Evolutionary conservation across 257 asterid genomes (phyloP).

Genomic region (Hygrophila difformis): DNA sequence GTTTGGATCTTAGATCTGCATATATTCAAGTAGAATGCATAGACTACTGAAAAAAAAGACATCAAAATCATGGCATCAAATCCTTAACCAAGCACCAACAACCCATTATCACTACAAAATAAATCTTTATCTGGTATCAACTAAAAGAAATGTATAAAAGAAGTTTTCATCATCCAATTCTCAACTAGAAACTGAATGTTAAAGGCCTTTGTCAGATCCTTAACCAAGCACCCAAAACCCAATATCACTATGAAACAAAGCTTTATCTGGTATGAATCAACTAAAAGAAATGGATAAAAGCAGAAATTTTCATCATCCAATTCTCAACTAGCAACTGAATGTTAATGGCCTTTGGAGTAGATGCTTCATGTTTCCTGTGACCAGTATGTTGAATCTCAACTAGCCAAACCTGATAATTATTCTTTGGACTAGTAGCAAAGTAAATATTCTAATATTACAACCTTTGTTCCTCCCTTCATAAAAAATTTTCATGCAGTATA

Average conservation of each 20-base stretch:
- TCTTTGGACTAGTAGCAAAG: too few species aligned
- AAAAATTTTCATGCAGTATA: too few species aligned
- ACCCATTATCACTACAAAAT: neutral
- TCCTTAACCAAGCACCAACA: neutral
- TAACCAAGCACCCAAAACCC: too few species aligned
- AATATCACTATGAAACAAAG: too few species aligned
- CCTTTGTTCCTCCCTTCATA: too few species aligned
- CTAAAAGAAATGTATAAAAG: too few species aligned
- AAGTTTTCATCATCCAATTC: too few species aligned
- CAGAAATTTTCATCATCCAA: too few species aligned
- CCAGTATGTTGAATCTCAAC: too few species aligned
- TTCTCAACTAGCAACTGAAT: neutral
- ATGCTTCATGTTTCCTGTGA: neutral
- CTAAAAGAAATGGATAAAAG: too few species aligned
- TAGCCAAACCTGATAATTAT: too few species aligned
- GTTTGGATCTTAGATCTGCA: neutral
- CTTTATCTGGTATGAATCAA: neutral
- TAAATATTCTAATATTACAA: too few species aligned
- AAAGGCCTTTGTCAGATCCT: neutral
- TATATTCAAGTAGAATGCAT: neutral
- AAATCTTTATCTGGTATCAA: neutral
- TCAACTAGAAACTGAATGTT: neutral
- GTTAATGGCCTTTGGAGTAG: neutral
- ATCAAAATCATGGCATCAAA: neutral
- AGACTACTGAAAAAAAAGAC: neutral